Conservation (phyloP, 805 yeast species). For the Yamadazyma endophytica region DNA sequence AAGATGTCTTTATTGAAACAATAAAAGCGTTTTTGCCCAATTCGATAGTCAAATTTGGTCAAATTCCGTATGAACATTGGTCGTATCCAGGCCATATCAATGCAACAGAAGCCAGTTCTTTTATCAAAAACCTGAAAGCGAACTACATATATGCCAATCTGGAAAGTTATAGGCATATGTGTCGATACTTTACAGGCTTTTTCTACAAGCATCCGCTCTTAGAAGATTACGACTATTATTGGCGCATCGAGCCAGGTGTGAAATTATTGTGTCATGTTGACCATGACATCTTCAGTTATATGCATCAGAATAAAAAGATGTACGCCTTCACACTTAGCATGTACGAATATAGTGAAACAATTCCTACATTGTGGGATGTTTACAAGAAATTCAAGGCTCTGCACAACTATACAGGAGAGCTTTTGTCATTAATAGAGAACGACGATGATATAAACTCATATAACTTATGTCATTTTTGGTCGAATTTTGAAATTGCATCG, state of each 20-base stretch:
- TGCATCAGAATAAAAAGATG: constrained; percentile 50
- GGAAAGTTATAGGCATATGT: constrained; percentile 69
- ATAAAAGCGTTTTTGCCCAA: constrained; percentile 48
- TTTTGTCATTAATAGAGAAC: constrained; percentile 9
- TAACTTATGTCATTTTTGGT: constrained; percentile 80
- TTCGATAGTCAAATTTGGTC: constrained; percentile 61
- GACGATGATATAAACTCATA: constrained; percentile 42
- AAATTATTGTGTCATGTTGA: constrained; percentile 57
- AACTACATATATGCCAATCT: constrained; percentile 54
- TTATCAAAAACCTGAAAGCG: neutral
- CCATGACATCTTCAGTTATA: constrained; percentile 56
- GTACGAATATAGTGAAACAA: constrained; percentile 59
- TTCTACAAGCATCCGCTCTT: constrained; percentile 60
- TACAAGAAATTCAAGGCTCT: constrained; percentile 34
- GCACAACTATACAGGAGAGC: constrained; percentile 23
- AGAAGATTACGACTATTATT: constrained; percentile 59
- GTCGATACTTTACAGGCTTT: constrained; percentile 47
- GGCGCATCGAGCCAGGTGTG: constrained; percentile 77
- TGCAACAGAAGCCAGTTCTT: constrained; percentile 18
- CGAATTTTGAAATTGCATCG: constrained; percentile 73
- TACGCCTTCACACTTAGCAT: constrained; percentile 69
- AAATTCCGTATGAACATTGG: constrained; percentile 64
- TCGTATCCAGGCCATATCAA: constrained; percentile 65
- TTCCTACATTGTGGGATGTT: constrained; percentile 60
- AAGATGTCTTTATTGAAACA: constrained; percentile 47